Percentiles rank a stretch among this genome's conserved stretches.
These are phyloP conservation scores for Buxus sempervirens DNA, from an alignment of 164 flowering plant species.

Conservation along the genomic window DNA sequence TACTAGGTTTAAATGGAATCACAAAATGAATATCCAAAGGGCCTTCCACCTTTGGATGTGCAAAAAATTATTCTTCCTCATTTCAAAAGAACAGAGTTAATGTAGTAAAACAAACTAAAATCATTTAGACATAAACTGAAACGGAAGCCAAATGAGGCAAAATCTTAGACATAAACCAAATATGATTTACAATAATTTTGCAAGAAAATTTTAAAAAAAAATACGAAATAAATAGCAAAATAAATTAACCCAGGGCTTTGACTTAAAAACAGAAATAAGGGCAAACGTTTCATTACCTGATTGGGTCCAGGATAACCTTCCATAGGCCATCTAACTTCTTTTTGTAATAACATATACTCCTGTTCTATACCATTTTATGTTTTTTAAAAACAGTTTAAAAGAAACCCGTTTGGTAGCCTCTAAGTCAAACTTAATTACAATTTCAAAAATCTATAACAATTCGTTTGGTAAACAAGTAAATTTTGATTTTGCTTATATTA, in stretches of 20 bases:
- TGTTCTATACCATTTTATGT: conserved; percentile 32
- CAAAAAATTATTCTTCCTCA: neutral
- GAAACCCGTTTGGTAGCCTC: too few relatives aligned
- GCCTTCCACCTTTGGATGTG: neutral
- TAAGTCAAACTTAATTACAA: too few relatives aligned
- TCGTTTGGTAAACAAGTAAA: too few relatives aligned
- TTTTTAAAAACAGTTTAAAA: too few relatives aligned
- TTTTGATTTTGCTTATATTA: too few relatives aligned
- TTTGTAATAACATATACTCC: neutral
- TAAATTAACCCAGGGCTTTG: neutral
- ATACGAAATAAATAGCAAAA: too few relatives aligned
- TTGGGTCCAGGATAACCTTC: conserved; percentile 51
- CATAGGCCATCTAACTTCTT: conserved; percentile 30
- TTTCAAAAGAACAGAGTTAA: neutral
- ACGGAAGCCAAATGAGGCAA: neutral
- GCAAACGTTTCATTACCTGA: conserved; percentile 24
- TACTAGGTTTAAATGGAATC: too few relatives aligned
- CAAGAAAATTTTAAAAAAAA: too few relatives aligned
- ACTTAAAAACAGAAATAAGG: neutral
- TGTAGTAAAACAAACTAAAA: neutral
- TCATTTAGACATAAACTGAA: neutral
- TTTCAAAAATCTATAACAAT: too few relatives aligned
- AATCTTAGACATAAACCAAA: neutral
- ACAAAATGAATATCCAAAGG: neutral
- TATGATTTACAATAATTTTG: neutral